Evolutionary conservation across 352 stramenopile genomes (phyloP).

Genomic region (Pythium monospermum): DNA sequence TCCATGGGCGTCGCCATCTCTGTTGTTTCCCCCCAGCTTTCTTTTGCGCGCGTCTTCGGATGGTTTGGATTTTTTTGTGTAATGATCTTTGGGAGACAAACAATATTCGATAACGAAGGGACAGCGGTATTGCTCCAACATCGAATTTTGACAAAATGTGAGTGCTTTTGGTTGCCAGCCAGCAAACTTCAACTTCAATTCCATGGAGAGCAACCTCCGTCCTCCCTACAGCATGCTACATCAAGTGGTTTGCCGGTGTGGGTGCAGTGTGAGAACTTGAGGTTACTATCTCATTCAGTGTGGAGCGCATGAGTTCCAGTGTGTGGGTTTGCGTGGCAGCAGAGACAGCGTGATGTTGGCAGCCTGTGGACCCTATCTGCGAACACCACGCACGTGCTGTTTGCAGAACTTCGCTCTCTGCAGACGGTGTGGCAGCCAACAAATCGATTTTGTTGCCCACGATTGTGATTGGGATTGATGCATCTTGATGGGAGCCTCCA

Average conservation of each 20-base stretch:
- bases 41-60: no score
- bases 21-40: not conserved
- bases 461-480: not conserved
- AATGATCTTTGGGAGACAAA: slow-evolving; percentile 7
- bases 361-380: not conserved
- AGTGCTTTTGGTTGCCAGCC: no score
- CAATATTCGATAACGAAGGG: no score
- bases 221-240: no score
- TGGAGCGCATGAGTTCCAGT: slow-evolving; percentile 7
- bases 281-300: not conserved
- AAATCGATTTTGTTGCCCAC: slow-evolving; percentile 20
- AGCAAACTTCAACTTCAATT: no score
- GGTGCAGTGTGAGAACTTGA: not conserved
- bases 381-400: not conserved
- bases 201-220: no score
- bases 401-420: not conserved
- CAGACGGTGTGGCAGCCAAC: not conserved
- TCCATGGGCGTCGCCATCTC: slow-evolving; percentile 24
- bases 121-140: no score
- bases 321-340: slow-evolving; percentile 3
- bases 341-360: slow-evolving; percentile 9
- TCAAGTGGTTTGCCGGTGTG: no score
- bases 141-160: no score
- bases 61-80: not conserved
- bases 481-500: not conserved